These are phyloP conservation scores for Gastrodia elata DNA, from an alignment of 106 monocot species.

Conservation along the genomic window DNA sequence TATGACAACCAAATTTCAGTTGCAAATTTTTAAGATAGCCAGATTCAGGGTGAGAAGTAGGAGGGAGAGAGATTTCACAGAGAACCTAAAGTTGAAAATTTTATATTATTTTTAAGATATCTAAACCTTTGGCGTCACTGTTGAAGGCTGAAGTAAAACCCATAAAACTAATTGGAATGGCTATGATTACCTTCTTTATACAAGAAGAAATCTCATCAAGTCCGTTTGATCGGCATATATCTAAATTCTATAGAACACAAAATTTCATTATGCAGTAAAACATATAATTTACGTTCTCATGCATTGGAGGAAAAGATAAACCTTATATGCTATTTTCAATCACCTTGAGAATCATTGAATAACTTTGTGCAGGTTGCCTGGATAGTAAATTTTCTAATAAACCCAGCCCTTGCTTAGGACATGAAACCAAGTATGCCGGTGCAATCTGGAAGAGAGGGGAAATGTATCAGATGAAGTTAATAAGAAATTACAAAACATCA, in stretches of 20 bases:
- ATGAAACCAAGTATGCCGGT: constrained; percentile 82
- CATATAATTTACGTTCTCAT: neutral
- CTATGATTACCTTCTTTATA: constrained; percentile 74
- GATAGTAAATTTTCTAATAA: constrained; percentile 75
- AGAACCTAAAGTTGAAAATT: neutral
- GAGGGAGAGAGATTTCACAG: neutral
- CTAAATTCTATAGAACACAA: constrained; percentile 46
- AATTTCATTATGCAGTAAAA: neutral
- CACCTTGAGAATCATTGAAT: constrained; percentile 67
- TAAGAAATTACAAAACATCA: neutral
- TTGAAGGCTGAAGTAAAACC: neutral
- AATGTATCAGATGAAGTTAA: neutral
- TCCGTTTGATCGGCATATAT: constrained; percentile 89
- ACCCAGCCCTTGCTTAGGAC: constrained; percentile 80
- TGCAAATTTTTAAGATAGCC: neutral
- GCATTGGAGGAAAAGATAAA: constrained; percentile 1
- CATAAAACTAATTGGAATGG: neutral
- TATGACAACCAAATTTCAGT: neutral
- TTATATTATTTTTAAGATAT: neutral
- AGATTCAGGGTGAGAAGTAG: neutral
- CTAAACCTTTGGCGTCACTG: neutral
- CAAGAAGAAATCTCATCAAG: constrained; percentile 61
- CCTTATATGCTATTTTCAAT: constrained; percentile 8
- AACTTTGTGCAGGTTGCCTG: constrained; percentile 58
- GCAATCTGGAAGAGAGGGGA: constrained; percentile 57